Evolutionary conservation across 163 green algal species (phyloP).

Genomic region (Scenedesmus sp.): DNA sequence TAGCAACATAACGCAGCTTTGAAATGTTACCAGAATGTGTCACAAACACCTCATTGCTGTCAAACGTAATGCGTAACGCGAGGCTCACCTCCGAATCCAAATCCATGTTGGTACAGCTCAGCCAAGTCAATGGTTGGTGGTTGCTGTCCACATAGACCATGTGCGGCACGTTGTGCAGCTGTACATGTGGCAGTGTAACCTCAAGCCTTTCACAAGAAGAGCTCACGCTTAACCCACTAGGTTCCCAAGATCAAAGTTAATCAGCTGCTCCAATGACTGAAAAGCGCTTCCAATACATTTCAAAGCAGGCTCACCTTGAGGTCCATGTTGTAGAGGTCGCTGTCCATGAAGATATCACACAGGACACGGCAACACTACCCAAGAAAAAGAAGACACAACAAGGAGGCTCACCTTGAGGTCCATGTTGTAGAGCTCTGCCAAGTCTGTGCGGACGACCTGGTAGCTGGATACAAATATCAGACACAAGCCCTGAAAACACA

Average conservation of each 20-base stretch:
- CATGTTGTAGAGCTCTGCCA: slow-evolving; percentile 80
- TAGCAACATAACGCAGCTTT: too few species aligned
- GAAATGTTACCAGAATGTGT: too few species aligned
- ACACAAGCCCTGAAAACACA: neutral
- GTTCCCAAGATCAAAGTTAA: slow-evolving; percentile 71
- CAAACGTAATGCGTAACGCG: too few species aligned
- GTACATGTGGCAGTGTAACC: too few species aligned
- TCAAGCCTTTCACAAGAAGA: neutral
- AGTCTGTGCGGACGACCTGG: slow-evolving; percentile 93
- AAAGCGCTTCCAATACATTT: neutral
- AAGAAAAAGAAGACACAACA: too few species aligned
- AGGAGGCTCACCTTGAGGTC: slow-evolving; percentile 67
- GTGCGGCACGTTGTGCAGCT: too few species aligned
- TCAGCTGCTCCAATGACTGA: slow-evolving; percentile 93
- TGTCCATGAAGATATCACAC: slow-evolving; percentile 97
- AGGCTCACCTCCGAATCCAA: too few species aligned
- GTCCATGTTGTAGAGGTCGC: slow-evolving; percentile 85
- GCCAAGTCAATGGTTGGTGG: too few species aligned
- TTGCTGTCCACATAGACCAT: too few species aligned
- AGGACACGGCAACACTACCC: slow-evolving; percentile 58
- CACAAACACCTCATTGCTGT: too few species aligned
- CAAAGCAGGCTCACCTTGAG: slow-evolving; percentile 60
- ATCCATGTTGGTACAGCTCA: too few species aligned
- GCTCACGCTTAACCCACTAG: too few species aligned
- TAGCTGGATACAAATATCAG: slow-evolving; percentile 98